Evolutionary conservation across 2,329 filamentous ascomycete species (phyloP).

Genomic region (Septoria linicola): DNA sequence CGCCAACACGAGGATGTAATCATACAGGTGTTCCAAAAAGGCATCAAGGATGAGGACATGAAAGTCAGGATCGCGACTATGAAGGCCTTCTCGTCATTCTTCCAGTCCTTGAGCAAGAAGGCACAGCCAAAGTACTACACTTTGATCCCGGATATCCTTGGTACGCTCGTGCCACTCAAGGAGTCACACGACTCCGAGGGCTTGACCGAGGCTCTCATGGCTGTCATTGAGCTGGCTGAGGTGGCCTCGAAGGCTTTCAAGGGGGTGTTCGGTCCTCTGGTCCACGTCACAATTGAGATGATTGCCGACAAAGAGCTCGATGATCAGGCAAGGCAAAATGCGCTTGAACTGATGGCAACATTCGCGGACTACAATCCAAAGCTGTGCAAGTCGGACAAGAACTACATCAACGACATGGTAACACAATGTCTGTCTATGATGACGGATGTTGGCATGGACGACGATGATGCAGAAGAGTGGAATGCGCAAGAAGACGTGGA

Average conservation of each 20-base stretch:
- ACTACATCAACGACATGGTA: conserved; percentile 94
- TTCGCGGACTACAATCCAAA: conserved; percentile 93
- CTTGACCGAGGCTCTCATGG: conserved; percentile 82
- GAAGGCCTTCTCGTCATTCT: conserved; percentile 96
- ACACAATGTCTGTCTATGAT: conserved; percentile 96
- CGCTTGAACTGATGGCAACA: conserved; percentile 93
- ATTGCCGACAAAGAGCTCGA: conserved; percentile 94
- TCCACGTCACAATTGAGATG: conserved; percentile 88
- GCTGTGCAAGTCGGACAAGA: conserved; percentile 92
- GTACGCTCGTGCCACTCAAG: conserved; percentile 91
- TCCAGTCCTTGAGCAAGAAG: conserved; percentile 86
- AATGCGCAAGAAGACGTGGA: conserved; percentile 91
- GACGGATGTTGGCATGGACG: conserved; percentile 93
- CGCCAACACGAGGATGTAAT: conserved; percentile 93
- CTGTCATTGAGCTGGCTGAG: conserved; percentile 92
- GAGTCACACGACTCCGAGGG: conserved; percentile 87
- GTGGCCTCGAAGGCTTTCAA: conserved; percentile 98
- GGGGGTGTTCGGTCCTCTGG: conserved; percentile 84
- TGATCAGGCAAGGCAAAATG: conserved; percentile 88
- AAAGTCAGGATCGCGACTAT: conserved; percentile 89
- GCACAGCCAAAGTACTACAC: conserved; percentile 82
- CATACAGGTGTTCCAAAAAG: conserved; percentile 80
- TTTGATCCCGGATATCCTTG: conserved; percentile 86
- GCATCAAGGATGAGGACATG: conserved; percentile 85
- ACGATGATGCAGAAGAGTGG: conserved; percentile 94